These are phyloP conservation scores for Paramarasmius palmivorus DNA, from an alignment of 1,284 basidiomycete species.

Conservation along the genomic window DNA sequence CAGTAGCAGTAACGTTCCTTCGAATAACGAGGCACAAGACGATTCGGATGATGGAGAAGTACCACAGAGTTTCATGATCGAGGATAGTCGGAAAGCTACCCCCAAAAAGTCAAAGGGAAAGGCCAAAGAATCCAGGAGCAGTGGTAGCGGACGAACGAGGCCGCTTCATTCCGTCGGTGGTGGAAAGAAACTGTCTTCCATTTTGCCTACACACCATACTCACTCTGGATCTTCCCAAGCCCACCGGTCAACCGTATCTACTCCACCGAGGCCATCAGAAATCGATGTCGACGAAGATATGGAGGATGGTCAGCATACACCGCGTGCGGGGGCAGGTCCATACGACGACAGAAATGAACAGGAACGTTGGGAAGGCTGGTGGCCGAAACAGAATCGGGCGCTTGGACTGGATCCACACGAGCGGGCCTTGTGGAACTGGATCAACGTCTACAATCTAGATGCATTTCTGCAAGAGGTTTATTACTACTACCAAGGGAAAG, in stretches of 20 bases:
- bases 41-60: conserved; percentile 78
- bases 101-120: conserved; percentile 38
- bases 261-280: conserved; percentile 71
- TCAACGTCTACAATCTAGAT: conserved; percentile 96
- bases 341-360: conserved; percentile 5
- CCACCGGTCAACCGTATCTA: conserved; percentile 34
- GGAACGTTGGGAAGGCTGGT: background rate
- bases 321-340: conserved; percentile 19
- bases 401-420: conserved; percentile 83
- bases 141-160: conserved; percentile 24
- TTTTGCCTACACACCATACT: conserved; percentile 32
- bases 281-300: conserved; percentile 41
- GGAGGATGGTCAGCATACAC: conserved; percentile 14
- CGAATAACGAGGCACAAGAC: conserved; percentile 45
- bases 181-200: conserved; percentile 38
- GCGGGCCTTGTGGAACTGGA: conserved; percentile 96
- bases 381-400: conserved; percentile 49
- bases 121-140: conserved; percentile 20
- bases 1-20: background rate
- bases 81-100: conserved; percentile 44
- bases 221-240: conserved; percentile 16
- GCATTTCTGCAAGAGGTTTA: conserved; percentile 95
- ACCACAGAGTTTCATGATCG: conserved; percentile 82
- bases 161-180: conserved; percentile 48
- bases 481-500: conserved; percentile 94